Conservation (phyloP, 2,329 filamentous ascomycete species). For the Alternaria novae-zelandiae region DNA sequence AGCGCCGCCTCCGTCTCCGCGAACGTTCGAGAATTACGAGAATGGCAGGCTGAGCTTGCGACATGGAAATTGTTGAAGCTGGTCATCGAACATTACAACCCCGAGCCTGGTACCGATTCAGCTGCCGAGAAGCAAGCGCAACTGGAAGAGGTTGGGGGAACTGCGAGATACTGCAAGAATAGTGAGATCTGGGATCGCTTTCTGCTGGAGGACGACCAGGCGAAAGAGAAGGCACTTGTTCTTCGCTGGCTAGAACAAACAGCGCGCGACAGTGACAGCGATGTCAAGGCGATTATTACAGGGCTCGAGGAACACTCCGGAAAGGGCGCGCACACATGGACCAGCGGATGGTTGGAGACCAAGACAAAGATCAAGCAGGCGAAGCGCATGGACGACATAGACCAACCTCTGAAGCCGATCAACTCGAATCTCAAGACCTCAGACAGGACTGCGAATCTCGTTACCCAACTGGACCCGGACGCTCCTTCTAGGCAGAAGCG, state of each 20-base stretch:
- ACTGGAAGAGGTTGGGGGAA: slow-evolving; percentile 39
- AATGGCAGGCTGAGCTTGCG: slow-evolving; percentile 82
- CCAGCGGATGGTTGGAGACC: slow-evolving; percentile 91
- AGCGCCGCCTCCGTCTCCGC: slow-evolving; percentile 32
- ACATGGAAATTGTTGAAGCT: slow-evolving; percentile 87
- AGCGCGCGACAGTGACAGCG: slow-evolving; percentile 69
- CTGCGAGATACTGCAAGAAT: slow-evolving; percentile 63
- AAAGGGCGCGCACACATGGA: slow-evolving; percentile 68
- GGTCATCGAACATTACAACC: slow-evolving; percentile 72
- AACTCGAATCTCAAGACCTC: slow-evolving; percentile 57
- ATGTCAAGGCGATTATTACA: slow-evolving; percentile 76
- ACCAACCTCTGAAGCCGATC: slow-evolving; percentile 33
- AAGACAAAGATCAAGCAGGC: slow-evolving; percentile 87
- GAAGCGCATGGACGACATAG: slow-evolving; percentile 70
- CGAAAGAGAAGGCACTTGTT: slow-evolving; percentile 78
- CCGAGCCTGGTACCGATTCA: slow-evolving; percentile 43
- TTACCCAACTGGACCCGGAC: slow-evolving; percentile 92
- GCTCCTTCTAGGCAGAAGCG: slow-evolving; percentile 80
- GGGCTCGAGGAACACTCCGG: slow-evolving; percentile 76
- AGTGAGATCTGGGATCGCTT: slow-evolving; percentile 75
- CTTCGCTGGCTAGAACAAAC: slow-evolving; percentile 86
- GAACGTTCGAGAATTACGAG: slow-evolving; percentile 60
- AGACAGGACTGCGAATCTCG: slow-evolving; percentile 64
- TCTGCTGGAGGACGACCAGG: slow-evolving; percentile 72
- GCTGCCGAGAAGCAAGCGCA: slow-evolving; percentile 41